A percentile compares a stretch with the other conserved stretches of the same genome.
These are phyloP conservation scores for Claviceps digitariae DNA, from an alignment of 2,329 filamentous ascomycete species.

Conservation along the genomic window DNA sequence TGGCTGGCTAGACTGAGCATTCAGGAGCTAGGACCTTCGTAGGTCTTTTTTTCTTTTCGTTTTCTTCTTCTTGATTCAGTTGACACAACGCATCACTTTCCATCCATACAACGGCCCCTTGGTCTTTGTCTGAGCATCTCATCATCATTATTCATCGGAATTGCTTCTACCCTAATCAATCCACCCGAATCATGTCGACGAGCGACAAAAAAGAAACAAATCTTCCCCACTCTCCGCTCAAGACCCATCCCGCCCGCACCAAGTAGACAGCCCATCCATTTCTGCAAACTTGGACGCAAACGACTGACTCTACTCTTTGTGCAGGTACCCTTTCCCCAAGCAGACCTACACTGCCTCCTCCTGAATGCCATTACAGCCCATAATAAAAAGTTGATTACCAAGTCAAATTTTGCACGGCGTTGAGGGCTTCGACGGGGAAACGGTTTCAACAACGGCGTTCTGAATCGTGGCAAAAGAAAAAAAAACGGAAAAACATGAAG, in stretches of 20 bases:
- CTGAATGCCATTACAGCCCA: slow-evolving; percentile 14
- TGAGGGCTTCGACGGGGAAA: slow-evolving; percentile 26
- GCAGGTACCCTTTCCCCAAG: slow-evolving; percentile 71
- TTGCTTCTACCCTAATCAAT: not conserved
- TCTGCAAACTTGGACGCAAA: slow-evolving; percentile 1
- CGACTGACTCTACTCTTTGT: slow-evolving; percentile 4
- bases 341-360: slow-evolving; percentile 50
- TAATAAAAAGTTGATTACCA: slow-evolving; percentile 3
- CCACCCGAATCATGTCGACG: not conserved
- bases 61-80: too few species aligned
- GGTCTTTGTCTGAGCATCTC: not conserved
- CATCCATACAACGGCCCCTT: not conserved
- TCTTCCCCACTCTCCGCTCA: not conserved
- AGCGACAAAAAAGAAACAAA: not conserved
- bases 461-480: slow-evolving; percentile 17
- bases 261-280: not conserved
- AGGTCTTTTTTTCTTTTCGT: slow-evolving; percentile 31
- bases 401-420: slow-evolving; percentile 25
- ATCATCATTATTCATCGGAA: not conserved
- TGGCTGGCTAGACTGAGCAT: slow-evolving; percentile 94
- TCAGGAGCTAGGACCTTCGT: slow-evolving; percentile 91
- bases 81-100: not conserved
- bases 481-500: not conserved
- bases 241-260: not conserved
- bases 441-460: slow-evolving; percentile 44